Conservation (phyloP, 1,284 basidiomycete genomes). For the Agaricales sp. region DNA sequence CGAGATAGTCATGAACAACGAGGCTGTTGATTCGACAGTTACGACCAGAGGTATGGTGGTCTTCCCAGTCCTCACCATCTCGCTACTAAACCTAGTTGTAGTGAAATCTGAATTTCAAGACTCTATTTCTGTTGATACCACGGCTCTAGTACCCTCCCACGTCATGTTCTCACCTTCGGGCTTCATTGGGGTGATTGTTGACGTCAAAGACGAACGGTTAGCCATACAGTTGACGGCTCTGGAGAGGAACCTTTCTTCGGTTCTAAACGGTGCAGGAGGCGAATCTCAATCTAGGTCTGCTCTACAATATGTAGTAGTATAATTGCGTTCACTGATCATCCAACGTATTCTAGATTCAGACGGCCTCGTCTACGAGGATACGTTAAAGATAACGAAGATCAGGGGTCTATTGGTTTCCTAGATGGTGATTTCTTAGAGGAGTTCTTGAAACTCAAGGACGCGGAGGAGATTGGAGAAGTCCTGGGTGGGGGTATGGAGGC, state of each 20-base stretch:
- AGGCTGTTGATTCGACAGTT: no score
- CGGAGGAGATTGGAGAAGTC: slow-evolving; percentile 28
- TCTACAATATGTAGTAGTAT: no score
- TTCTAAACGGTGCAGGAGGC: slow-evolving; percentile 46
- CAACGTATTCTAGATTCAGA: slow-evolving; percentile 5
- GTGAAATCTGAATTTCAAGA: neutral
- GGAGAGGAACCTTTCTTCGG: slow-evolving; percentile 67
- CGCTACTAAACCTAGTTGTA: neutral
- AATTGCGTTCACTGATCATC: slow-evolving; percentile 3
- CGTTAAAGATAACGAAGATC: slow-evolving; percentile 40
- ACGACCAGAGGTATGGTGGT: no score
- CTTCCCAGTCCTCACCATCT: neutral
- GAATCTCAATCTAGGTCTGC: slow-evolving; percentile 57
- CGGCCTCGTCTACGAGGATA: neutral
- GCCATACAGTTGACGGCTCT: slow-evolving; percentile 63
- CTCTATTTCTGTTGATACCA: slow-evolving; percentile 18
- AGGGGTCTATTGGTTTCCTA: slow-evolving; percentile 64
- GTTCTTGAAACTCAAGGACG: slow-evolving; percentile 37
- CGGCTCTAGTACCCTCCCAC: slow-evolving; percentile 43
- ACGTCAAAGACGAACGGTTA: slow-evolving; percentile 43
- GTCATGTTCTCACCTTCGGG: slow-evolving; percentile 78
- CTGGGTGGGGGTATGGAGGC: slow-evolving; percentile 43
- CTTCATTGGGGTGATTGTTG: slow-evolving; percentile 69
- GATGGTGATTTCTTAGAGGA: slow-evolving; percentile 84
- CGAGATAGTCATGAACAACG: neutral